Conservation (phyloP, 352 stramenopile genomes). For the Globisporangium splendens region DNA sequence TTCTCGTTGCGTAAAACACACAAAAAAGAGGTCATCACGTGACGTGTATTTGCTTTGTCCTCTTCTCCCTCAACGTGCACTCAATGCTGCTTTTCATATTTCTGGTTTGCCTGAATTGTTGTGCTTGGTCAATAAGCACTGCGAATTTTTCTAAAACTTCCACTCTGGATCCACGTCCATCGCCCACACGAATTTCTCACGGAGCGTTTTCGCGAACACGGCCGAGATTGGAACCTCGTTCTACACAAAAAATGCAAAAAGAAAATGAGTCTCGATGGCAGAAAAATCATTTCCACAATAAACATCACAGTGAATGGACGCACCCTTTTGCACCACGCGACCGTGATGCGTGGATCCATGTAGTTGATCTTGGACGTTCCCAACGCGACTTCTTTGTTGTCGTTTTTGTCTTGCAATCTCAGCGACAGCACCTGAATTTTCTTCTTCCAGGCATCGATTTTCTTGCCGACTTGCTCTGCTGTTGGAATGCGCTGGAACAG, state of each 20-base stretch:
- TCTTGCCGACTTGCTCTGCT: conserved; percentile 92
- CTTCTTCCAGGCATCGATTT: conserved; percentile 92
- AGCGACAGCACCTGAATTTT: conserved; percentile 91
- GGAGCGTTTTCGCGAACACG: conserved; percentile 98
- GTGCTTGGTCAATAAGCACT: background rate
- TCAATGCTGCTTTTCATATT: too few species aligned
- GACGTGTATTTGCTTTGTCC: too few species aligned
- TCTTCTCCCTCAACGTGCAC: too few species aligned
- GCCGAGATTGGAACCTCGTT: conserved; percentile 97
- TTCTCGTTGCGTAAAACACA: too few species aligned
- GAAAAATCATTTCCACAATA: too few species aligned
- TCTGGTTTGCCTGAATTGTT: too few species aligned
- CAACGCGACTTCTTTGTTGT: conserved; percentile 99
- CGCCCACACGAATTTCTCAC: conserved; percentile 99
- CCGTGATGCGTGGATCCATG: conserved; percentile 99
- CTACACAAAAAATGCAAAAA: conserved; percentile 20
- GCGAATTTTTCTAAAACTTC: conserved; percentile 81
- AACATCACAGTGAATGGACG: too few species aligned
- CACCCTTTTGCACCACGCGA: conserved; percentile 99
- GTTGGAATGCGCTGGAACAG: conserved; percentile 92
- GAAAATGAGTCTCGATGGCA: conserved; percentile 10
- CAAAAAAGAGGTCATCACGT: too few species aligned
- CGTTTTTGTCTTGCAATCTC: conserved; percentile 97
- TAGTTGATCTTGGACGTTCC: conserved; percentile 99
- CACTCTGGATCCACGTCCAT: conserved; percentile 97